Conservation (phyloP, 768 basidiomycete species). For the Cubamyces sp. region DNA sequence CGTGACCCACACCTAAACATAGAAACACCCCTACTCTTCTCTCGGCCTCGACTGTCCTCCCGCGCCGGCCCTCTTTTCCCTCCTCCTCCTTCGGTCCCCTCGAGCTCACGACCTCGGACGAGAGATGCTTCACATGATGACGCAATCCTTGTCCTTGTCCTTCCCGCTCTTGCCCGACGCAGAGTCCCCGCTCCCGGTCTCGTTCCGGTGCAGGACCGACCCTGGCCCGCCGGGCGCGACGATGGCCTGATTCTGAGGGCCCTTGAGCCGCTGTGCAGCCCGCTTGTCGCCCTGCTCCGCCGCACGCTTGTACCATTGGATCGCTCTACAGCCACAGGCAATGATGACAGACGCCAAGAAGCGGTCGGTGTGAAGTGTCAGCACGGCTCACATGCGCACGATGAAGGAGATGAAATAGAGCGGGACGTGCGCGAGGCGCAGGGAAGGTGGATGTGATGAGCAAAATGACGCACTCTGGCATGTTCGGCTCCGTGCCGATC, state of each 20-base stretch:
- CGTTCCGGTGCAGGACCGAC: conserved; percentile 61
- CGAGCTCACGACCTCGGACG: neutral
- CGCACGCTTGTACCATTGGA: conserved; percentile 85
- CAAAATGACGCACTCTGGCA: conserved; percentile 58
- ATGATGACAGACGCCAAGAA: neutral
- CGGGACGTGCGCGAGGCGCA: neutral
- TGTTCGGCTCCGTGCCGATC: conserved; percentile 73
- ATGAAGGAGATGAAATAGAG: neutral
- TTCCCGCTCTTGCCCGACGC: conserved; percentile 54
- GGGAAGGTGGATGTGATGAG: conserved; percentile 12
- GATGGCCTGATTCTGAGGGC: conserved; percentile 56
- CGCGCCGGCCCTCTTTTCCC: neutral
- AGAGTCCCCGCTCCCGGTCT: conserved; percentile 43
- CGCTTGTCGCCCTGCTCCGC: conserved; percentile 94
- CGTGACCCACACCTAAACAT: too few relatives aligned
- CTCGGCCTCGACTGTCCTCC: neutral
- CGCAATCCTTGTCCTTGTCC: conserved; percentile 86
- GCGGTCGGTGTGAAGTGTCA: conserved; percentile 7
- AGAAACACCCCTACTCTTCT: too few relatives aligned
- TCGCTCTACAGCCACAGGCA: conserved; percentile 51
- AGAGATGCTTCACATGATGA: conserved; percentile 69
- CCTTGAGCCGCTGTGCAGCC: conserved; percentile 79
- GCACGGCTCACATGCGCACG: neutral
- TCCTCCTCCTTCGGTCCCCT: neutral
- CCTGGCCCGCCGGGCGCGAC: conserved; percentile 63